These are phyloP conservation scores for Hemileccinum rubropunctum DNA, from an alignment of 768 basidiomycete genomes.

Conservation along the genomic window DNA sequence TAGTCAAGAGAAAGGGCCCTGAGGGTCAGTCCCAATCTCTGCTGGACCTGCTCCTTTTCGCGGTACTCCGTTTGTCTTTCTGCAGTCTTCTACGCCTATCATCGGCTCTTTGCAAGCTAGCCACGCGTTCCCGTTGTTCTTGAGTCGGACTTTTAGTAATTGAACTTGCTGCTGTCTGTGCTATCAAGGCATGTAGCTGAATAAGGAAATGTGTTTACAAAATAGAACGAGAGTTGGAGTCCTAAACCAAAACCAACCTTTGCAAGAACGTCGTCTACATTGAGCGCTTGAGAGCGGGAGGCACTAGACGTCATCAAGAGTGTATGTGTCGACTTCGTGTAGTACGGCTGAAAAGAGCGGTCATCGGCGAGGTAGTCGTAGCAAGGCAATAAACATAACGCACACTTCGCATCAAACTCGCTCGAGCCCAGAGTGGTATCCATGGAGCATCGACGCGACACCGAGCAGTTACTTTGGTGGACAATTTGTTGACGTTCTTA, in stretches of 20 bases:
- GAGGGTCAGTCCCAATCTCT: constrained; percentile 26
- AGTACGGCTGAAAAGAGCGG: constrained; percentile 48
- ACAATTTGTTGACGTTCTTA: constrained; percentile 91
- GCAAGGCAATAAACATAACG: constrained; percentile 21
- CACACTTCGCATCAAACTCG: constrained; percentile 48
- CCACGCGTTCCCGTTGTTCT: constrained; percentile 28
- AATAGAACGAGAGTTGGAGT: not conserved
- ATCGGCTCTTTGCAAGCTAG: constrained; percentile 19
- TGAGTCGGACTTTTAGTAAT: constrained; percentile 23
- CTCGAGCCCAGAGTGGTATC: constrained; percentile 68
- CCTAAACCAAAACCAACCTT: constrained; percentile 43
- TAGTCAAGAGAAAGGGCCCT: not conserved
- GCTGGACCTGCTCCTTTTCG: constrained; percentile 26
- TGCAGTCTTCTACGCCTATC: constrained; percentile 21
- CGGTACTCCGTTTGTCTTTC: constrained; percentile 25
- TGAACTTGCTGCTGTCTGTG: constrained; percentile 18
- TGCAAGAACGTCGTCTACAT: constrained; percentile 65
- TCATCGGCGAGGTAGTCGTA: not conserved
- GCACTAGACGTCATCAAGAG: constrained; percentile 67
- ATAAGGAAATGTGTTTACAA: not conserved
- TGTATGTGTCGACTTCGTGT: constrained; percentile 64
- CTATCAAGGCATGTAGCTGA: constrained; percentile 28
- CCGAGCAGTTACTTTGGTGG: constrained; percentile 71
- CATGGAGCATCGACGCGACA: constrained; percentile 56
- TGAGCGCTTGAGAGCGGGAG: constrained; percentile 76